These are phyloP conservation scores for Backusella liffmaniae DNA, from an alignment of 192 early-diverging fungal species.

Conservation along the genomic window DNA sequence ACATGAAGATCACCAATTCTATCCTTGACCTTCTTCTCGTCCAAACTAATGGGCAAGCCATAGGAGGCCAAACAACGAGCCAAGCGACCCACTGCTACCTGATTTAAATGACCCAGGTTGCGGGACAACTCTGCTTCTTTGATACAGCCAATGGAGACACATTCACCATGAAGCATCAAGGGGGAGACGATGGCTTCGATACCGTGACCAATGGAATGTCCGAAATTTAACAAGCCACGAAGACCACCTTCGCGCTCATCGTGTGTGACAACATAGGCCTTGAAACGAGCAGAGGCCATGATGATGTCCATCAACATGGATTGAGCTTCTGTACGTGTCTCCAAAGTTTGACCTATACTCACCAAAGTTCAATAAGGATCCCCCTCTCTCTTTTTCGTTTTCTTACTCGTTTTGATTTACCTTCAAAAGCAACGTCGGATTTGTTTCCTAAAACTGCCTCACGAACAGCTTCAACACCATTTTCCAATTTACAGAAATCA, in stretches of 20 bases:
- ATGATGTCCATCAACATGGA: constrained; percentile 79
- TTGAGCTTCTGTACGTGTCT: constrained; percentile 62
- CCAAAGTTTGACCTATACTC: constrained; percentile 48
- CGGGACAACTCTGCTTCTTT: constrained; percentile 93
- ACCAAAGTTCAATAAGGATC: too few species aligned
- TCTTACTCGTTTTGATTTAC: constrained; percentile 17
- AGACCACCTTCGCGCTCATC: constrained; percentile 96
- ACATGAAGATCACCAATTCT: constrained; percentile 62
- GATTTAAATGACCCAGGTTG: constrained; percentile 80
- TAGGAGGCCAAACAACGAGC: constrained; percentile 82
- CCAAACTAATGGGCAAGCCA: constrained; percentile 81
- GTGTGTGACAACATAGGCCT: constrained; percentile 91
- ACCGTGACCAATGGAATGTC: constrained; percentile 95
- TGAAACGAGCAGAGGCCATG: constrained; percentile 84
- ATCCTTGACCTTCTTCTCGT: constrained; percentile 73
- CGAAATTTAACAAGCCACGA: constrained; percentile 95
- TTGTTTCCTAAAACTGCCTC: constrained; percentile 55
- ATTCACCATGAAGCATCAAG: constrained; percentile 93
- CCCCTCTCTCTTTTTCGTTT: too few species aligned
- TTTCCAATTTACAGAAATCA: constrained; percentile 91
- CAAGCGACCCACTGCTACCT: constrained; percentile 85
- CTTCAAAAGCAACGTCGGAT: constrained; percentile 42
- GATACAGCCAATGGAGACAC: constrained; percentile 93
- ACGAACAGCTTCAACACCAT: constrained; percentile 77
- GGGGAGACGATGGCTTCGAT: constrained; percentile 92